A percentile compares a stretch with the other conserved stretches of the same genome.
phyloP scores from a whole-genome alignment of 75 land plant species.

The Chamaecyparis obtusa region DNA sequence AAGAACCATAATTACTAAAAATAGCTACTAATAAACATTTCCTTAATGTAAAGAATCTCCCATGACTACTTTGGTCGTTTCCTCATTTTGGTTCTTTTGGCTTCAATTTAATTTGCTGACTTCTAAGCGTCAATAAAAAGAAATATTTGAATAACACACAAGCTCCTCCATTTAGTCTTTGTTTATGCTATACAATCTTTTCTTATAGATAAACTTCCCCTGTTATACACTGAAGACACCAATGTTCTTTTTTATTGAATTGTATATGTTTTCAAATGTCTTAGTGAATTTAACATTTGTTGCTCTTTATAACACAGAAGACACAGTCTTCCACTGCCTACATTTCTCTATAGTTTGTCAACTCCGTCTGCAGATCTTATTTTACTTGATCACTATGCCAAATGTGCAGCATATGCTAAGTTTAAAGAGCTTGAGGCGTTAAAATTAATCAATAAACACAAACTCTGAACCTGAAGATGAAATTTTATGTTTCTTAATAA shows the following conservation, averaged over 20 bases:
- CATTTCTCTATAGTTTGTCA: background rate
- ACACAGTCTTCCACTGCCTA: background rate
- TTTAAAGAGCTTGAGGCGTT: background rate
- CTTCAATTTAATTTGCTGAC: background rate
- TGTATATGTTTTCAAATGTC: no score
- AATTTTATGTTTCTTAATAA: no score
- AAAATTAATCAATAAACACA: background rate
- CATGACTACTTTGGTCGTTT: background rate
- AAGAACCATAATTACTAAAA: background rate
- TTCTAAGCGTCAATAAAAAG: background rate
- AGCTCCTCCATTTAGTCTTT: background rate
- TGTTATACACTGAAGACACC: background rate
- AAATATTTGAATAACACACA: no score
- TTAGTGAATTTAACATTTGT: no score
- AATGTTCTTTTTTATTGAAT: background rate
- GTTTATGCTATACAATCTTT: background rate
- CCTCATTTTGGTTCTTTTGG: background rate
- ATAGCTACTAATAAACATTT: background rate
- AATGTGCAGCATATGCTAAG: no score
- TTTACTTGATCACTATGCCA: background rate
- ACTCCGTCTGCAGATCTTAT: background rate
- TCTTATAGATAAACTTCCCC: background rate
- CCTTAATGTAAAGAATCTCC: background rate
- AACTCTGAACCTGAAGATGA: background rate
- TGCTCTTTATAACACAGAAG: background rate